phyloP scores from a whole-genome alignment of 140 eudicot species.

The Bidens hawaiensis region DNA sequence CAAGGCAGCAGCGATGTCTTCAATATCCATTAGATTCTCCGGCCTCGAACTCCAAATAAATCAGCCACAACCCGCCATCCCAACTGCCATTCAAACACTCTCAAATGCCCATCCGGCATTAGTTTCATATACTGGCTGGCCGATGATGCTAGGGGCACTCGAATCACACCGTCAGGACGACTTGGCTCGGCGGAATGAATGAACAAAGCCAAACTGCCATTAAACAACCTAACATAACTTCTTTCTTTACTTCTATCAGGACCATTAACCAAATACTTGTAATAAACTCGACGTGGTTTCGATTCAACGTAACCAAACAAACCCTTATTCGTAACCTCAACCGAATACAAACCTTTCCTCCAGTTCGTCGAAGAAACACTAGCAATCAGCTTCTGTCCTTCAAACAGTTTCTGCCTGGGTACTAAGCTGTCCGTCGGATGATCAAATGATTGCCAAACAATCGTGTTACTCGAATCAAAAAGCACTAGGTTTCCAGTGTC shows the following conservation, averaged over 20 bases:
- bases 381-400: not conserved
- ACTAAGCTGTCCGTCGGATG: not conserved
- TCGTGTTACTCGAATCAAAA: not conserved
- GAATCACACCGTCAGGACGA: conserved; percentile 10
- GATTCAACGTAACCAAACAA: conserved; percentile 37
- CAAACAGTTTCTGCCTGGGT: not conserved
- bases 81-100: not conserved
- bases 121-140: conserved; percentile 36
- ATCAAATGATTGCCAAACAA: not conserved
- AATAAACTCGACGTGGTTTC: conserved; percentile 30
- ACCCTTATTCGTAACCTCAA: conserved; percentile 19
- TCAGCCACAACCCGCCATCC: conserved; percentile 33
- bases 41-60: conserved; percentile 13
- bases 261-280: conserved; percentile 5
- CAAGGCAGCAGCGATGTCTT: not conserved
- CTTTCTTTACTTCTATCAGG: conserved; percentile 4
- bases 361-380: conserved; percentile 22
- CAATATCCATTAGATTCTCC: not conserved
- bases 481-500: not conserved
- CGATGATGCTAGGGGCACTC: conserved; percentile 17
- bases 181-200: conserved; percentile 21
- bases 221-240: conserved; percentile 11
- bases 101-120: conserved; percentile 17
- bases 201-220: conserved; percentile 25
- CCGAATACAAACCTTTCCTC: conserved; percentile 26